Percentiles rank a stretch among this genome's conserved stretches.
phyloP scores from a whole-genome alignment of 2,329 filamentous ascomycete species.

The Scedosporium aurantiacum region DNA sequence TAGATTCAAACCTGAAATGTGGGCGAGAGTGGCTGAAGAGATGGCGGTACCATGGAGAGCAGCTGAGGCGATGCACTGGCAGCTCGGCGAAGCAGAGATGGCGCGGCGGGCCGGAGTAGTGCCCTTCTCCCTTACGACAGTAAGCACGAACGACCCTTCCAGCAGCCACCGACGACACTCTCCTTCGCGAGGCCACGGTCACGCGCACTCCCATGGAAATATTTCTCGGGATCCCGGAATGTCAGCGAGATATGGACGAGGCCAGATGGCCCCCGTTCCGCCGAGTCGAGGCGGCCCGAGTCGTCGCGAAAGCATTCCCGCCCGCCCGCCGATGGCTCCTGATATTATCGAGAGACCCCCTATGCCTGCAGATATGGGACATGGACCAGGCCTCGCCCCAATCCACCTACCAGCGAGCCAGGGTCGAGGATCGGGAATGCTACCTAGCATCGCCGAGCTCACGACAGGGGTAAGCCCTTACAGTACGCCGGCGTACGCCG shows the following conservation, averaged over 20 bases:
- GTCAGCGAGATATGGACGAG: conserved; percentile 32
- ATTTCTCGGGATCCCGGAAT: conserved; percentile 20
- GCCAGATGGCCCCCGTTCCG: conserved; percentile 20
- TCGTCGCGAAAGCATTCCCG: conserved; percentile 29
- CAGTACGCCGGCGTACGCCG: conserved; percentile 43
- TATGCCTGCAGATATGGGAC: conserved; percentile 4
- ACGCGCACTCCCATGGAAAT: conserved; percentile 35
- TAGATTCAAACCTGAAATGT: conserved; percentile 97
- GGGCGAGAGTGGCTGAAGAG: conserved; percentile 89
- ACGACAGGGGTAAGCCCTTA: conserved; percentile 54
- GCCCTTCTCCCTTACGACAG: conserved; percentile 56
- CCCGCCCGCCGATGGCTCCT: conserved; percentile 19
- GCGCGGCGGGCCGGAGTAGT: conserved; percentile 80
- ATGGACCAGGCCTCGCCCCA: conserved; percentile 6
- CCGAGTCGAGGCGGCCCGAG: conserved; percentile 25
- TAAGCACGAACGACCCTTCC: conserved; percentile 37
- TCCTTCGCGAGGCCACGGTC: conserved; percentile 27
- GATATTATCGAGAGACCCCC: conserved; percentile 17
- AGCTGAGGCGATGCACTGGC: conserved; percentile 97
- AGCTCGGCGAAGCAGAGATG: conserved; percentile 89
- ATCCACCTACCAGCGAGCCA: conserved; percentile 15
- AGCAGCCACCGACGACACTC: conserved; percentile 22
- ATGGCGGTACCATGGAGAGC: conserved; percentile 93
- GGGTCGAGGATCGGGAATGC: conserved; percentile 29
- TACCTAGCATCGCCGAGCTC: conserved; percentile 53